Conservation (phyloP, 1,284 basidiomycete genomes). For the Polyporus tsugae region DNA sequence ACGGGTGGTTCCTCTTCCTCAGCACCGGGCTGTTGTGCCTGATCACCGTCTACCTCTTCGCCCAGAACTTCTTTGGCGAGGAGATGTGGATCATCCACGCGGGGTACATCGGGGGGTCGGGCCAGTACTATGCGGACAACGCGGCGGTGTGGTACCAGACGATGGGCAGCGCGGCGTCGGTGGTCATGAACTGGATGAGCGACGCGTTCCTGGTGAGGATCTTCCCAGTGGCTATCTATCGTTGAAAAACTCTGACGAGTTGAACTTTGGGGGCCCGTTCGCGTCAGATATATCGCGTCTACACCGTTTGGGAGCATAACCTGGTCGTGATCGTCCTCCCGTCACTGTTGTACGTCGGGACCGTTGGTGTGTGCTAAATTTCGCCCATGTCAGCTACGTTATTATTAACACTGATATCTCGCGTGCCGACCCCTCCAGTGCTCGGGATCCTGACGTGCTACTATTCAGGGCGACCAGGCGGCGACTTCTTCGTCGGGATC, state of each 20-base stretch:
- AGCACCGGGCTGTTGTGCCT: constrained; percentile 27
- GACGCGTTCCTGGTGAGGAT: constrained; percentile 28
- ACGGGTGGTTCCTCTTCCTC: constrained; percentile 25
- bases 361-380: constrained; percentile 15
- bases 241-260: no score
- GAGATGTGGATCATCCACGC: constrained; percentile 33
- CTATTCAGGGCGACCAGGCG: constrained; percentile 19
- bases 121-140: constrained; percentile 19
- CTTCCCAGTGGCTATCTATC: background rate
- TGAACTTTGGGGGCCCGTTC: no score
- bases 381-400: background rate
- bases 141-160: constrained; percentile 35
- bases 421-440: no score
- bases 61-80: constrained; percentile 29
- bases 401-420: background rate
- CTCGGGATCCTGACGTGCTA: constrained; percentile 15
- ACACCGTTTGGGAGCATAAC: constrained; percentile 23
- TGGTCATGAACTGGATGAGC: constrained; percentile 27
- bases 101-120: constrained; percentile 29
- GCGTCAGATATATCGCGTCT: constrained; percentile 25
- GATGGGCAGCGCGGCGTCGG: constrained; percentile 21
- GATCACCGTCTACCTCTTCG: constrained; percentile 29
- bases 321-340: constrained; percentile 6
- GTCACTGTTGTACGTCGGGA: constrained; percentile 14
- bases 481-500: constrained; percentile 24